phyloP scores from a whole-genome alignment of 139 green algal genomes.

The Micractinium sp. region DNA sequence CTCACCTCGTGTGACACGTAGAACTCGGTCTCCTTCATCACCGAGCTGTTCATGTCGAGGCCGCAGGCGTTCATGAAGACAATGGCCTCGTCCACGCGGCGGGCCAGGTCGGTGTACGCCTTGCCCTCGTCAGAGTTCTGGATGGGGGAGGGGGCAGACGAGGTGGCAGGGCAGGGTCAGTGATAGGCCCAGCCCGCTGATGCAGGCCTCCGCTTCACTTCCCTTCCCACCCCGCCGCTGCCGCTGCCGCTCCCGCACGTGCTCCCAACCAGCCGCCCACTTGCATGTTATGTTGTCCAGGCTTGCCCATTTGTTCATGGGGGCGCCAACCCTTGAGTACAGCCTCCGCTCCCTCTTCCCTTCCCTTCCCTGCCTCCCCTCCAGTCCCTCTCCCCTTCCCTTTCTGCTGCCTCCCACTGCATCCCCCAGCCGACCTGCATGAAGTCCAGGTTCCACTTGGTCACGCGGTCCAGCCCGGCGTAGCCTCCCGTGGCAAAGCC shows the following conservation, averaged over 20 bases:
- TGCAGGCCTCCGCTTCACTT: too few species aligned
- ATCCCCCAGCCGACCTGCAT: conserved; percentile 66
- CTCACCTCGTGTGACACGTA: conserved; percentile 88
- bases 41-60: conserved; percentile 70
- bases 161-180: too few species aligned
- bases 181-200: too few species aligned
- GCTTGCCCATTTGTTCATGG: too few species aligned
- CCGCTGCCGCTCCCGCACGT: too few species aligned
- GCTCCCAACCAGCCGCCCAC: too few species aligned
- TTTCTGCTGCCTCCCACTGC: neutral
- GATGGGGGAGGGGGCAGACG: too few species aligned
- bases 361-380: neutral
- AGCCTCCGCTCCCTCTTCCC: too few species aligned
- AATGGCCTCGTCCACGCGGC: conserved; percentile 92
- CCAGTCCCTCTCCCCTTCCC: neutral
- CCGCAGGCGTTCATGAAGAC: conserved; percentile 96
- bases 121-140: conserved; percentile 82
- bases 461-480: conserved; percentile 89
- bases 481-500: conserved; percentile 97
- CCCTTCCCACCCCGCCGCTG: too few species aligned
- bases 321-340: too few species aligned
- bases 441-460: conserved; percentile 98
- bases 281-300: too few species aligned
- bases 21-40: conserved; percentile 97
- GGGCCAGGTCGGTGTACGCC: conserved; percentile 91